A percentile compares a stretch with the other conserved stretches of the same genome.
These are phyloP conservation scores for Moesziomyces antarcticus DNA, from an alignment of 1,284 basidiomycete genomes.

Conservation along the genomic window DNA sequence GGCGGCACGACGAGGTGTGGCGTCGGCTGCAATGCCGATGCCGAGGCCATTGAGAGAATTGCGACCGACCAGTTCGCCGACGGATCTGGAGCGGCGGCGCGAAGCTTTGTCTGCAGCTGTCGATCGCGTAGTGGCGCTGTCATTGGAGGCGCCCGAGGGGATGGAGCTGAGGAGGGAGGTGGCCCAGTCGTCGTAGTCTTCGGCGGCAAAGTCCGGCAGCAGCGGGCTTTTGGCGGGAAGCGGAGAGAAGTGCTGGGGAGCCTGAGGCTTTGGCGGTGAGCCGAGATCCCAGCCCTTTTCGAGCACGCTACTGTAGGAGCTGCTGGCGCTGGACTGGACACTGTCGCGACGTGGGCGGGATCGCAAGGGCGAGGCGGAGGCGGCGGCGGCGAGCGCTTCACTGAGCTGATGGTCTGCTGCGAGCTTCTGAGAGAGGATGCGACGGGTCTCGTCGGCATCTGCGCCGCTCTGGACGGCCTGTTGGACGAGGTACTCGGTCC, in stretches of 20 bases:
- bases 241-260: slow-evolving; percentile 1
- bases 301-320: slow-evolving; percentile 53
- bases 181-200: slow-evolving; percentile 51
- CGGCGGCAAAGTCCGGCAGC: slow-evolving; percentile 44
- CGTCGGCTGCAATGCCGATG: slow-evolving; percentile 25
- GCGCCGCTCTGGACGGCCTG: slow-evolving; percentile 32
- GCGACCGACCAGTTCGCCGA: slow-evolving; percentile 9
- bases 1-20: slow-evolving; percentile 16
- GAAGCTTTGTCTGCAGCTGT: slow-evolving; percentile 6
- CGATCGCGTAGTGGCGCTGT: not conserved
- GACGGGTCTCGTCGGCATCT: slow-evolving; percentile 27
- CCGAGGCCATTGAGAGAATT: slow-evolving; percentile 36
- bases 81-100: slow-evolving; percentile 17
- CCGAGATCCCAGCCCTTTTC: slow-evolving; percentile 46
- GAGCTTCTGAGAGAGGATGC: slow-evolving; percentile 28
- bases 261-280: slow-evolving; percentile 15
- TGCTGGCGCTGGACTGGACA: slow-evolving; percentile 45
- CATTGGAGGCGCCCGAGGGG: slow-evolving; percentile 6
- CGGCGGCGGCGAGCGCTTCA: slow-evolving; percentile 10
- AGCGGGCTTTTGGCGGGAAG: slow-evolving; percentile 45
- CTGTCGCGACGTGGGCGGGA: slow-evolving; percentile 19
- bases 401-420: slow-evolving; percentile 25
- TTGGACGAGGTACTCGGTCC: slow-evolving; percentile 45
- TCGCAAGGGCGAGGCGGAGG: not conserved
- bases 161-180: slow-evolving; percentile 40